phyloP scores from a whole-genome alignment of 176 grass and related monocot genomes.

The Aegilops longissima region DNA sequence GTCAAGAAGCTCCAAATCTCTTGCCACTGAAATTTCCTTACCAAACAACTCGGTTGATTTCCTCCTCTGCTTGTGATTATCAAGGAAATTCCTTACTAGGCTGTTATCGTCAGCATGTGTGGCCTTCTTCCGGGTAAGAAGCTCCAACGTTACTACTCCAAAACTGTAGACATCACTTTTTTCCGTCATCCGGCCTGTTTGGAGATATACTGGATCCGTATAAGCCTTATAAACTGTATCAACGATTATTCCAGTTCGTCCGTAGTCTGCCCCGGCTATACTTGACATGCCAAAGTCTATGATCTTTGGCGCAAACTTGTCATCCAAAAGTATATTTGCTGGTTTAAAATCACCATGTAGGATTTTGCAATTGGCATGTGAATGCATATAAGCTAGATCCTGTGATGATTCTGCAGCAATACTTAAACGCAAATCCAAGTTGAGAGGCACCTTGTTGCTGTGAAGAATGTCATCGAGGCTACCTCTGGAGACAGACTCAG shows the following conservation, averaged over 20 bases:
- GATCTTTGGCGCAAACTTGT: not conserved
- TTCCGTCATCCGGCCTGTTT: not conserved
- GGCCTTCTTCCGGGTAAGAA: not conserved
- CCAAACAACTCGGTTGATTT: not conserved
- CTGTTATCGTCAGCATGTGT: too few species aligned
- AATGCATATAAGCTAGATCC: too few species aligned
- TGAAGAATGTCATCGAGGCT: too few species aligned
- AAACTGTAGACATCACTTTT: not conserved
- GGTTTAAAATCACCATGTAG: too few species aligned
- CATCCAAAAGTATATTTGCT: not conserved
- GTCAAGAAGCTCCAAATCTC: not conserved
- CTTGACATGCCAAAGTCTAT: not conserved
- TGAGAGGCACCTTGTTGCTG: too few species aligned
- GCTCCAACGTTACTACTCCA: not conserved
- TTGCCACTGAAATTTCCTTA: not conserved
- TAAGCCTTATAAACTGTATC: not conserved
- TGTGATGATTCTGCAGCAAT: too few species aligned
- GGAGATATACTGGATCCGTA: not conserved
- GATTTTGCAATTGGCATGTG: too few species aligned
- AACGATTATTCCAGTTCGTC: too few species aligned
- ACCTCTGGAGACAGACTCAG: too few species aligned
- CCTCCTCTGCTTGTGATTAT: not conserved
- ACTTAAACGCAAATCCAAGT: too few species aligned
- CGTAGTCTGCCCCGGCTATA: accelerated
- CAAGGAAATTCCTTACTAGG: not conserved